Percentiles rank a stretch among this genome's conserved stretches.
These are phyloP conservation scores for Verticillium zaregamsianum DNA, from an alignment of 2,329 filamentous ascomycete genomes.

Conservation along the genomic window DNA sequence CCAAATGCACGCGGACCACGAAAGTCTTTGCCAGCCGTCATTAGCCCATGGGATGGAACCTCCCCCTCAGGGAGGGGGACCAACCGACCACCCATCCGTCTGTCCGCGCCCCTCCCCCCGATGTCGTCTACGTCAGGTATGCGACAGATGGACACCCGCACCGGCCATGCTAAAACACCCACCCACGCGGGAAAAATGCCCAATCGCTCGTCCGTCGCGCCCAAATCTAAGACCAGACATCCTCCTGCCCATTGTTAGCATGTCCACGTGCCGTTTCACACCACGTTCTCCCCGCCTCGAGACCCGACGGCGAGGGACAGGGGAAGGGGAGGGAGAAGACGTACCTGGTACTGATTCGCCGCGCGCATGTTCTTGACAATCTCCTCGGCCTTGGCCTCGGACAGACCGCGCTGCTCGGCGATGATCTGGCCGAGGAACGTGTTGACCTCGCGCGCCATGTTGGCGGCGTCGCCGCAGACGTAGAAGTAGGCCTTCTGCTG, in stretches of 20 bases:
- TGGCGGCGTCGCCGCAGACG: constrained; percentile 94
- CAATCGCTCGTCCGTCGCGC: constrained; percentile 3
- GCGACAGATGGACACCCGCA: background rate
- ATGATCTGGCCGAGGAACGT: constrained; percentile 83
- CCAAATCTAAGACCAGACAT: constrained; percentile 60
- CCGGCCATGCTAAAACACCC: background rate
- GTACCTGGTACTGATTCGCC: constrained; percentile 91
- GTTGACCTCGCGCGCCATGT: constrained; percentile 95
- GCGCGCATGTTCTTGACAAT: constrained; percentile 96
- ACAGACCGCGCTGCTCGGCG: constrained; percentile 73
- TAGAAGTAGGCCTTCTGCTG: constrained; percentile 91
- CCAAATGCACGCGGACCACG: background rate
- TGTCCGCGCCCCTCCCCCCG: background rate
- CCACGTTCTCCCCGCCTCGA: background rate
- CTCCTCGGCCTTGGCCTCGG: constrained; percentile 87
- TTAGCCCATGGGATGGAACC: background rate
- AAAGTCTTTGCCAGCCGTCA: background rate
- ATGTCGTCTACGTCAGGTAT: background rate
- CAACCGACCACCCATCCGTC: background rate
- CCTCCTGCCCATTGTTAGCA: constrained; percentile 51
- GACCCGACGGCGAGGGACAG: background rate
- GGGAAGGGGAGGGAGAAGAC: constrained; percentile 17
- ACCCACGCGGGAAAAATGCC: background rate
- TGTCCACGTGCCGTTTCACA: background rate
- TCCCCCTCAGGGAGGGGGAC: background rate